These are phyloP conservation scores for Rickenella mellea DNA, from an alignment of 768 basidiomycete species.

Conservation along the genomic window DNA sequence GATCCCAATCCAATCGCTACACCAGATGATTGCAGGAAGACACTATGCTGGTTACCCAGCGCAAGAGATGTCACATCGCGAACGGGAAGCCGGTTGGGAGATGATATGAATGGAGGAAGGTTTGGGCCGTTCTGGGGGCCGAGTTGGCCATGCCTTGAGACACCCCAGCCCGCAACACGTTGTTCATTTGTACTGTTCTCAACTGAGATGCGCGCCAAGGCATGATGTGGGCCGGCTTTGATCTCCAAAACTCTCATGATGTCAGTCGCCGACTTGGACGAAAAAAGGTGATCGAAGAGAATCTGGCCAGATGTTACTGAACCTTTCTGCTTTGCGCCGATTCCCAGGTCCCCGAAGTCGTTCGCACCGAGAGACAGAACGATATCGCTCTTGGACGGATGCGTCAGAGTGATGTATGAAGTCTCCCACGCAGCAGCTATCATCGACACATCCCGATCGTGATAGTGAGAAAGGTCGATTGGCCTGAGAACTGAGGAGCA, in stretches of 20 bases:
- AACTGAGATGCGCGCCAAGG: slow-evolving; percentile 36
- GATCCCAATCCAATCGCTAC: slow-evolving; percentile 51
- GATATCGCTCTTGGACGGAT: slow-evolving; percentile 31
- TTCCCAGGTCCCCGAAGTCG: slow-evolving; percentile 77
- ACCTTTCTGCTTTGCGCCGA: slow-evolving; percentile 23
- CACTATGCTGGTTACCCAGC: slow-evolving; percentile 46
- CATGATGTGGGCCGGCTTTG: slow-evolving; percentile 64
- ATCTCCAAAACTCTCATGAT: slow-evolving; percentile 32
- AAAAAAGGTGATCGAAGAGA: slow-evolving; percentile 30
- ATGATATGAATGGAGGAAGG: slow-evolving; percentile 29
- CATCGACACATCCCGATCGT: slow-evolving; percentile 33
- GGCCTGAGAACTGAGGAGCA: slow-evolving; percentile 34
- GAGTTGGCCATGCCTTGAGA: slow-evolving; percentile 78
- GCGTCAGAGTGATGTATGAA: slow-evolving; percentile 57
- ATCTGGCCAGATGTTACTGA: slow-evolving; percentile 4
- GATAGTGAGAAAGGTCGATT: slow-evolving; percentile 31
- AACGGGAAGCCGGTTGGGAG: slow-evolving; percentile 12
- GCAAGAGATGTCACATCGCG: slow-evolving; percentile 19
- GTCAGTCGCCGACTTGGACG: slow-evolving; percentile 14
- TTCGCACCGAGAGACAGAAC: slow-evolving; percentile 76
- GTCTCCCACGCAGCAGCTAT: slow-evolving; percentile 81
- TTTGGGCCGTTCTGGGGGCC: slow-evolving; percentile 30
- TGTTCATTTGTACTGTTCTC: slow-evolving; percentile 13
- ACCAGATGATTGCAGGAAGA: slow-evolving; percentile 36
- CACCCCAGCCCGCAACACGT: slow-evolving; percentile 71